Percentiles rank a stretch among this genome's conserved stretches.
These are phyloP conservation scores for Reutealis trisperma DNA, from an alignment of 345 rosid genomes.

Conservation along the genomic window DNA sequence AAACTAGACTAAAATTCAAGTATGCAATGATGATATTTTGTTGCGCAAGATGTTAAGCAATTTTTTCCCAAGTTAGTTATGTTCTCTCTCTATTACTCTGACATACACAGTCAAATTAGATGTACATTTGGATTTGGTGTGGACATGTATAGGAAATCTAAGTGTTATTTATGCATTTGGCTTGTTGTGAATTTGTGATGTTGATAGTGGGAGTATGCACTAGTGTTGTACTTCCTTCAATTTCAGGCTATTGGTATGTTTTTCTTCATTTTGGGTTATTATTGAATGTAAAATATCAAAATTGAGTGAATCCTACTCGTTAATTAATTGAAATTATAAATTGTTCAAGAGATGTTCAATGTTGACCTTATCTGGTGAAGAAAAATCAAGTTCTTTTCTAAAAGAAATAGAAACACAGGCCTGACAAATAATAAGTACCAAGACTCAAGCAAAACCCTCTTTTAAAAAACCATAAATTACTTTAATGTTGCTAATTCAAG, in stretches of 20 bases:
- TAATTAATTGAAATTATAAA: neutral
- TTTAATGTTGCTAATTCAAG: too few species aligned
- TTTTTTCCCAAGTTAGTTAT: conserved; percentile 35
- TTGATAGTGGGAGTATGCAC: neutral
- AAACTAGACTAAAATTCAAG: conserved; percentile 17
- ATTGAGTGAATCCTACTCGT: neutral
- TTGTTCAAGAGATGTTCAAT: neutral
- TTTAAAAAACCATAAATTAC: too few species aligned
- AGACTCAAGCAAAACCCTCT: too few species aligned
- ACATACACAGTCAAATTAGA: neutral
- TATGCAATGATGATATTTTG: conserved; percentile 21
- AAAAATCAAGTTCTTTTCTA: too few species aligned
- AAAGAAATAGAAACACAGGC: too few species aligned
- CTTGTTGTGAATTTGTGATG: neutral
- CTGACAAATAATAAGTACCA: too few species aligned
- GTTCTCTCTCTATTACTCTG: neutral
- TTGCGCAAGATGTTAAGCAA: conserved; percentile 13
- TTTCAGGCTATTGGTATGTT: conserved; percentile 5
- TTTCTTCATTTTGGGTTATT: too few species aligned
- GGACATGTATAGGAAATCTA: neutral
- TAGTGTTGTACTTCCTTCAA: neutral
- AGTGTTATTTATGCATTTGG: neutral
- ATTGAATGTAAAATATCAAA: neutral
- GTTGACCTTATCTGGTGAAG: too few species aligned
- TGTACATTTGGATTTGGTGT: neutral